These are phyloP conservation scores for Coccinonectria pachysandricola DNA, from an alignment of 2,329 filamentous ascomycete species.

Conservation along the genomic window DNA sequence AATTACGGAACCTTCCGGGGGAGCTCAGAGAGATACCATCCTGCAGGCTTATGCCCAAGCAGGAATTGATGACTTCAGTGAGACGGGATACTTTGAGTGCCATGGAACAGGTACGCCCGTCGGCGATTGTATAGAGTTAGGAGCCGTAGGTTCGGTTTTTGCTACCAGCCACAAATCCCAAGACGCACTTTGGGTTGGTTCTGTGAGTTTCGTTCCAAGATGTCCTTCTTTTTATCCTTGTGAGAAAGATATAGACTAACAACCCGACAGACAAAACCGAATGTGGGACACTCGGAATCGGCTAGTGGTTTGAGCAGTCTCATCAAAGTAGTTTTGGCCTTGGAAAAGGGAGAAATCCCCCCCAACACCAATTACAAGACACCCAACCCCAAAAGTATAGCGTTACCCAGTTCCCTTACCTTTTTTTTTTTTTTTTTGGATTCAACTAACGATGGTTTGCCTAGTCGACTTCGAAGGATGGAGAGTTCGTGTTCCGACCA, in stretches of 20 bases:
- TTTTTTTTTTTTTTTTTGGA: no score
- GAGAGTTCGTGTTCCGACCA: conserved; percentile 13
- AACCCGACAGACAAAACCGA: conserved; percentile 20
- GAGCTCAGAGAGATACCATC: conserved; percentile 29
- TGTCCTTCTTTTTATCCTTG: background rate
- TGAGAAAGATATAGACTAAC: conserved; percentile 3
- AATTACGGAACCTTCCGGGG: conserved; percentile 40
- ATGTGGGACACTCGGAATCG: conserved; percentile 19
- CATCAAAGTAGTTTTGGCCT: conserved; percentile 16
- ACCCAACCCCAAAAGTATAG: conserved; percentile 16
- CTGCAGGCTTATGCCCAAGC: conserved; percentile 15
- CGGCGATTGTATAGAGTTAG: conserved; percentile 19
- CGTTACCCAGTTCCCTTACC: background rate
- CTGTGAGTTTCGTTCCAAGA: conserved; percentile 26
- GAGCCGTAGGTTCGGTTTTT: conserved; percentile 25
- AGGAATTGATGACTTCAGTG: conserved; percentile 10
- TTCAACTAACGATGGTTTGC: conserved; percentile 1
- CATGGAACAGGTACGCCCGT: conserved; percentile 22
- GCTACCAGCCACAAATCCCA: conserved; percentile 8
- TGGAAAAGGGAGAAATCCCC: conserved; percentile 19
- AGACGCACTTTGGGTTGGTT: conserved; percentile 30
- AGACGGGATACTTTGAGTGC: conserved; percentile 21
- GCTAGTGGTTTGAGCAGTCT: conserved; percentile 19
- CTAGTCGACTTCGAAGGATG: conserved; percentile 14
- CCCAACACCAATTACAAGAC: conserved; percentile 16